phyloP scores from a whole-genome alignment of 345 rosid genomes.

The Rubroshorea leprosula region DNA sequence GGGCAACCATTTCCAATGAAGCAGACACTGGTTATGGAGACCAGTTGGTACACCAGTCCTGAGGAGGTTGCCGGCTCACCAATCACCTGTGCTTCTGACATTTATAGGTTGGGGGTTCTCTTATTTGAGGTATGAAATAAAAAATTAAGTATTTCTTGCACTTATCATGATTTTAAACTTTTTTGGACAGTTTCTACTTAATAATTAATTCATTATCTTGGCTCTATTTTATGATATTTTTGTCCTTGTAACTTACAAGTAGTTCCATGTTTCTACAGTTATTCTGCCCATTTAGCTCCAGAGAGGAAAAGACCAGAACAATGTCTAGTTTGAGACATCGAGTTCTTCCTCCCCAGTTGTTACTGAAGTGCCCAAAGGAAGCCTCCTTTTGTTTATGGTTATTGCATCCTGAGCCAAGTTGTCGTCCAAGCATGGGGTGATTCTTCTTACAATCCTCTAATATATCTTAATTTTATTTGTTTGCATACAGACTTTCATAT shows the following conservation, averaged over 20 bases:
- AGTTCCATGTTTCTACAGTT: constrained; percentile 38
- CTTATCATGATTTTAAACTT: neutral
- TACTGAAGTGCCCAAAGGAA: constrained; percentile 83
- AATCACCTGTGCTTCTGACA: constrained; percentile 75
- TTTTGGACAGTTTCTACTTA: too few relatives aligned
- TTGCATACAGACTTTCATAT: too few relatives aligned
- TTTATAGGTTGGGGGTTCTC: constrained; percentile 81
- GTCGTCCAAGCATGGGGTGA: constrained; percentile 80
- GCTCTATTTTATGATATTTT: constrained; percentile 9
- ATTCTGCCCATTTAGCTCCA: constrained; percentile 57
- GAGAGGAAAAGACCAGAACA: constrained; percentile 72
- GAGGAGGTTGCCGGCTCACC: constrained; percentile 67
- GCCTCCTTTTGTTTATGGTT: constrained; percentile 94
- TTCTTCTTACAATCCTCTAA: constrained; percentile 6
- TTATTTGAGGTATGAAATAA: constrained; percentile 71
- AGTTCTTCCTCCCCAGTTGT: constrained; percentile 87
- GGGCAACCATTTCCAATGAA: constrained; percentile 81
- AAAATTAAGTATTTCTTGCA: neutral
- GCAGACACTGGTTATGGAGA: constrained; percentile 73
- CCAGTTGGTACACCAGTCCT: constrained; percentile 82
- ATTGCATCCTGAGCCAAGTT: constrained; percentile 80
- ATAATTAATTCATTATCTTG: too few relatives aligned
- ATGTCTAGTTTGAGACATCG: constrained; percentile 96
- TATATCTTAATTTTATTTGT: neutral
- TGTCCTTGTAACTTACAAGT: constrained; percentile 25